These are phyloP conservation scores for Thelephora terrestris DNA, from an alignment of 1,284 basidiomycete genomes.

Conservation along the genomic window DNA sequence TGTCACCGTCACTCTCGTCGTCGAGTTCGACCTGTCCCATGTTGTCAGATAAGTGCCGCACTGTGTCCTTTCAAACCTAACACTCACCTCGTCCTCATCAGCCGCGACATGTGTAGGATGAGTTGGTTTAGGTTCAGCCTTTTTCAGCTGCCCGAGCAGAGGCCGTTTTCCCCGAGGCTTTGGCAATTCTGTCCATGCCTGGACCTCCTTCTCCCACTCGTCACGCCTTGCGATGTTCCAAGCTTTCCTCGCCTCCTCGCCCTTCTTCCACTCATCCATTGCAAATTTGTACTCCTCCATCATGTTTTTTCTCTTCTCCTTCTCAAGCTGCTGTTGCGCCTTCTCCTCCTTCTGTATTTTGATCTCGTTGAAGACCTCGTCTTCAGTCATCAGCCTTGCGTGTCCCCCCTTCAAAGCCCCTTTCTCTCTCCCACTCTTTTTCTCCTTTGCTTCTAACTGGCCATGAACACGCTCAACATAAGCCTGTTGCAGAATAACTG, in stretches of 20 bases:
- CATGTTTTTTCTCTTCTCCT: background rate
- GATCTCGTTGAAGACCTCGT: conserved; percentile 2
- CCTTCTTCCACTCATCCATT: background rate
- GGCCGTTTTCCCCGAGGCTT: too few species aligned
- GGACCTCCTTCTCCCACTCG: conserved; percentile 4
- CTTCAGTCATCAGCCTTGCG: conserved; percentile 6
- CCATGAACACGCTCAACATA: conserved; percentile 11
- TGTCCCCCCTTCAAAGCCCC: conserved; percentile 6
- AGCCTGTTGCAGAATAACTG: conserved; percentile 11
- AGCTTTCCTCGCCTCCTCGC: conserved; percentile 1
- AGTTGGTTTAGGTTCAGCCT: too few species aligned
- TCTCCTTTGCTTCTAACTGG: conserved; percentile 15
- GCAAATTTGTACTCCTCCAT: background rate
- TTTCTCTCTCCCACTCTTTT: conserved; percentile 13
- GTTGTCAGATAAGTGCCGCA: too few species aligned
- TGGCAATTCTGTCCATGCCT: too few species aligned
- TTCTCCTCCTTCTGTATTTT: conserved; percentile 1
- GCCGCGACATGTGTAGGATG: too few species aligned
- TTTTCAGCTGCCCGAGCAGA: too few species aligned
- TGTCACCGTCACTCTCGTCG: too few species aligned
- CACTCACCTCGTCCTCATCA: too few species aligned
- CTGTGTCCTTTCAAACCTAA: too few species aligned
- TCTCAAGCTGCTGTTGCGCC: background rate
- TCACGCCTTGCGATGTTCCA: too few species aligned
- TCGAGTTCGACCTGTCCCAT: too few species aligned